Base-by-base conservation (phyloP, 73 alveolate species). In the Halteria grandinella region DNA sequence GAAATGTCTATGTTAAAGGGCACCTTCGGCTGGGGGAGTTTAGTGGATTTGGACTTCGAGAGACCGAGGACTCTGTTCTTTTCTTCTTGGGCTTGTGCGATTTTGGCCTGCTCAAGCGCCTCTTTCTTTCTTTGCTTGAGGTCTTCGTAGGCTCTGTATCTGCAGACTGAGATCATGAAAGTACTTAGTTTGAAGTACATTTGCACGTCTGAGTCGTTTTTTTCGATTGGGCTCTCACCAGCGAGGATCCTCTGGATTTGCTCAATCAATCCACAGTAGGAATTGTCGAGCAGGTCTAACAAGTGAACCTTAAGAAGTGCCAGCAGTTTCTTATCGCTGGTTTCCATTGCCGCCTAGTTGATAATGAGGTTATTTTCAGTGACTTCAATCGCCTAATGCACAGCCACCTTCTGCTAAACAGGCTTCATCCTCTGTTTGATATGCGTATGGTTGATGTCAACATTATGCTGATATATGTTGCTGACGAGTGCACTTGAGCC, bases 181-280 rank as follows among this genome's bases (percentile, higher is more conserved):
- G 93, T 57, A 18, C 75, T 64, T 24, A 91, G 62, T 28, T 83
- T 76, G 57, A 88, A 84, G 74, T 88, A 91, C 49, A 82, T 76
- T 7, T 72, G 73, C 60, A 71, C 83, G 57, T 91, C 97, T 18
- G 48, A 59, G 27, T 82, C 89, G 24, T 91, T 93, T n/a, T 82
- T 12, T 39, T 11, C 15, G 50, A 39, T 10, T 11, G 50, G 15
- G 18, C 44, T 40, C 51, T 87, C 90, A n/a, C 82, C 66, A 60
- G 76, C 50, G 47, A 91, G 52, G 45, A 83, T 88, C 29, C 28
- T 55, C 70, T 40, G 88, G 18, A 89, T 71, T n/a, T 55, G 18
- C 27, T 83, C 94, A 27, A 91, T 69, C 41, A 91, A 63, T 32
- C 86, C 55, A 34, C 89, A 58, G 50, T 73, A 91, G 20, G 94